Base-by-base conservation (phyloP, 2,329 filamentous ascomycete genomes). In the Neofusicoccum laricinum region DNA sequence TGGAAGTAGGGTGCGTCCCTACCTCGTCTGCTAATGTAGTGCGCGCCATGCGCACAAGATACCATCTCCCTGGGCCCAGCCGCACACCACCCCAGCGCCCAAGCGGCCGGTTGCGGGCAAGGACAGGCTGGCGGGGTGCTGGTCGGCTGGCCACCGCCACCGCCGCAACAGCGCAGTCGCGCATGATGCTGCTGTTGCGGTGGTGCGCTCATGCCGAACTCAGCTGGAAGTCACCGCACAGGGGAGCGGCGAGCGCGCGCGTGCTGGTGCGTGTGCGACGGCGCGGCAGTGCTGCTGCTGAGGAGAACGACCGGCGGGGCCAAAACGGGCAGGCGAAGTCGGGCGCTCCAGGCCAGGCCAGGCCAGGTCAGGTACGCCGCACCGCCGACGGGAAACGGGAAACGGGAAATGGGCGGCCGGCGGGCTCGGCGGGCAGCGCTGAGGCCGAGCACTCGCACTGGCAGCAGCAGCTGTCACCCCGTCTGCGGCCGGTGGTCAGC, bases 401-500 rank as follows among this genome's bases (percentile, higher is more conserved):
- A n/a, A 30, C 25, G 25, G 25, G 25, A 30, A 30, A 30, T 6
- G 5, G n/a, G 32, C 32, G 17, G 34, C 50, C 34, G 21, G 21
- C 46, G 8, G 8, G 46, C 25, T 14, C 8, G 25, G 17, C 17
- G 17, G 41, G 41, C 12, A 48, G 45, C 45, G 49, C 49, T 38
- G 32, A 53, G 34, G 34, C 17, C 11, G 0, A 36, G 15, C 25
- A 30, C n/a, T n/a, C n/a, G n/a, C n/a, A n/a, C n/a, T n/a, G n/a
- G n/a, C n/a, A n/a, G n/a, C n/a, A n/a, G n/a, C n/a, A 12, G 38
- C 38, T 43, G 51, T 41, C n/a, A n/a, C n/a, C n/a, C n/a, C n/a
- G n/a, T n/a, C n/a, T n/a, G n/a, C n/a, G n/a, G n/a, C n/a, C 30
- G 51, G 51, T 57, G 53, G 53, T 58, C 53, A 58, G 53, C 53